Conservation (phyloP, 805 yeast species). For the Ogataea pignaliae region DNA sequence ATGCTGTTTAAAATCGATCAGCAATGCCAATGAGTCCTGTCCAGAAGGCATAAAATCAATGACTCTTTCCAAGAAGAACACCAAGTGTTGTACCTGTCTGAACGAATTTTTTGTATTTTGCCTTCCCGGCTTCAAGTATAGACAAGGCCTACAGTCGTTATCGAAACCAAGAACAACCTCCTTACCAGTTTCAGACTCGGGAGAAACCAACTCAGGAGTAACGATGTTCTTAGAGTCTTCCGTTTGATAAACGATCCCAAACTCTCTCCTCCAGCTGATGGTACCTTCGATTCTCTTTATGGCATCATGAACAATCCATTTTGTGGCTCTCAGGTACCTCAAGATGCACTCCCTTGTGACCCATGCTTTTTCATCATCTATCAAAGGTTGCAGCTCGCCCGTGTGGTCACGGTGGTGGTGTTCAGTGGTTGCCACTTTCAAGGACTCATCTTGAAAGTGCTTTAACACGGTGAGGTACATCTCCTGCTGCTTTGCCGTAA, state of each 20-base stretch:
- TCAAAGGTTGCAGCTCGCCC: conserved; percentile 33
- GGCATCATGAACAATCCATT: conserved; percentile 75
- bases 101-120: conserved; percentile 90
- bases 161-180: conserved; percentile 90
- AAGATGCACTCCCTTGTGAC: conserved; percentile 85
- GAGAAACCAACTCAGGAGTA: conserved; percentile 49
- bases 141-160: conserved; percentile 84
- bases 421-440: conserved; percentile 48
- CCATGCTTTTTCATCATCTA: conserved; percentile 77
- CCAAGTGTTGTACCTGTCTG: conserved; percentile 94
- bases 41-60: conserved; percentile 96
- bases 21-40: conserved; percentile 86
- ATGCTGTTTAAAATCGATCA: conserved; percentile 88
- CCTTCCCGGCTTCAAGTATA: conserved; percentile 89
- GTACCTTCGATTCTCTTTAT: conserved; percentile 72
- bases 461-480: conserved; percentile 60
- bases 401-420: conserved; percentile 24
- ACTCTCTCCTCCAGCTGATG: conserved; percentile 89
- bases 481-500: conserved; percentile 50
- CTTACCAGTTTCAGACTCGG: conserved; percentile 88
- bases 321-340: conserved; percentile 89
- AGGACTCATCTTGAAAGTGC: conserved; percentile 53
- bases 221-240: conserved; percentile 45
- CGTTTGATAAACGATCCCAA: conserved; percentile 56
- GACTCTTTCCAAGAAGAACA: conserved; percentile 85